These are phyloP conservation scores for Macadamia integrifolia DNA, from an alignment of 164 flowering plant species.

Conservation along the genomic window DNA sequence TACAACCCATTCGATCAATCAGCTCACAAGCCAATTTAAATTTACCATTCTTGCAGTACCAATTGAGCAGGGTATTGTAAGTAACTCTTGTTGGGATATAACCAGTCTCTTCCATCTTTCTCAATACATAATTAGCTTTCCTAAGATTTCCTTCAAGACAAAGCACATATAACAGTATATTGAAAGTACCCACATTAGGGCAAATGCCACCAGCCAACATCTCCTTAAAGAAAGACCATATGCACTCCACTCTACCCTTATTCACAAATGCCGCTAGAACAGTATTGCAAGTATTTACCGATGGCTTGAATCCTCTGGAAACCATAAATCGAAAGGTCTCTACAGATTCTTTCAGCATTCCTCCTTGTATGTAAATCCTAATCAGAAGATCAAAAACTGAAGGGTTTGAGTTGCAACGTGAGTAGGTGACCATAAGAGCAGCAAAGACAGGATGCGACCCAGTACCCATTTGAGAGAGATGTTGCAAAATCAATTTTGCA, in stretches of 20 bases:
- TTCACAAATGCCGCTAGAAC: slow-evolving; percentile 46
- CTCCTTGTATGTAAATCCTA: slow-evolving; percentile 49
- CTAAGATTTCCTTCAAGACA: slow-evolving; percentile 63
- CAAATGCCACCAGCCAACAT: slow-evolving; percentile 49
- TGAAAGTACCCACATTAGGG: slow-evolving; percentile 68
- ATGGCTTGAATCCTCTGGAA: slow-evolving; percentile 56
- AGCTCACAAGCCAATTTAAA: slow-evolving; percentile 57
- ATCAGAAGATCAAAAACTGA: slow-evolving; percentile 74
- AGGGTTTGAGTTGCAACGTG: slow-evolving; percentile 70
- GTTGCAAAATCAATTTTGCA: slow-evolving; percentile 48
- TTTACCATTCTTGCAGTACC: slow-evolving; percentile 75
- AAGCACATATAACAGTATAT: slow-evolving; percentile 50
- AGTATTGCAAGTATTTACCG: slow-evolving; percentile 60
- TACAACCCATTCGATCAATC: slow-evolving; percentile 56
- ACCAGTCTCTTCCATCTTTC: slow-evolving; percentile 73
- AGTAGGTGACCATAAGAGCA: slow-evolving; percentile 68
- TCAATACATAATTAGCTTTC: slow-evolving; percentile 55
- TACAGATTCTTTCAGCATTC: slow-evolving; percentile 39
- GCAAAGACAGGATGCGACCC: slow-evolving; percentile 39
- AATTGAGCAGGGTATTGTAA: slow-evolving; percentile 72
- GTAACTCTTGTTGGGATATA: slow-evolving; percentile 54
- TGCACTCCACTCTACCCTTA: slow-evolving; percentile 22
- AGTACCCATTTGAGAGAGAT: slow-evolving; percentile 31
- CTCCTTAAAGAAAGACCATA: slow-evolving; percentile 65
- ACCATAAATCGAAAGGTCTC: slow-evolving; percentile 49